Conservation (phyloP, 2,329 filamentous ascomycete genomes). For the Diaporthe nobilis region DNA sequence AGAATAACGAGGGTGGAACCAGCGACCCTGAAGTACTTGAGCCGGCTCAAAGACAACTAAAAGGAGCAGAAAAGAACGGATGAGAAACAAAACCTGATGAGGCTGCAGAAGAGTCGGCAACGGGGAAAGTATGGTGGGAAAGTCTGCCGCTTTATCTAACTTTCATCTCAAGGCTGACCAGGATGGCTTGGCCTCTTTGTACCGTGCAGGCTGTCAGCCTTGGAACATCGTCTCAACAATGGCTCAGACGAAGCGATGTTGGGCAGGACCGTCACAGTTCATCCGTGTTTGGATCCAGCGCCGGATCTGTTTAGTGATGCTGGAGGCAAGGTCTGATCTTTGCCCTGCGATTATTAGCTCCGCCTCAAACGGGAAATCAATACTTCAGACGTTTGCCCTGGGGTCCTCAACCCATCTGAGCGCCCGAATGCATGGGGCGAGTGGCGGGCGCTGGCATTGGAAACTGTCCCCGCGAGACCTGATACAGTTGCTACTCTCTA, state of each 20-base stretch:
- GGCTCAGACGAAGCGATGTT: slow-evolving; percentile 27
- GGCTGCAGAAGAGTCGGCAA: not conserved
- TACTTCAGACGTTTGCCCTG: slow-evolving; percentile 14
- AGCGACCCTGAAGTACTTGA: slow-evolving; percentile 26
- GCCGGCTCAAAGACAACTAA: slow-evolving; percentile 8
- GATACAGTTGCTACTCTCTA: slow-evolving; percentile 14
- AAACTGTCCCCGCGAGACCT: slow-evolving; percentile 10
- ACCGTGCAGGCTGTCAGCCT: not conserved
- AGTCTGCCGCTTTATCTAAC: slow-evolving; percentile 20
- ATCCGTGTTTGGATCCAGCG: slow-evolving; percentile 18
- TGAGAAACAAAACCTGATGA: slow-evolving; percentile 24
- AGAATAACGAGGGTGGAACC: slow-evolving; percentile 23
- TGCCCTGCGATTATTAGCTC: slow-evolving; percentile 3
- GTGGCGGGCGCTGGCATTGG: not conserved
- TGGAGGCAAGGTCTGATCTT: slow-evolving; percentile 2
- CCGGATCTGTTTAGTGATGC: slow-evolving; percentile 19
- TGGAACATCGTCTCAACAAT: slow-evolving; percentile 22
- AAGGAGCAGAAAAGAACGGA: slow-evolving; percentile 14
- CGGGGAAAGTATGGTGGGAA: slow-evolving; percentile 9
- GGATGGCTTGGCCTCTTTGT: slow-evolving; percentile 7
- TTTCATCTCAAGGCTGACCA: slow-evolving; percentile 29
- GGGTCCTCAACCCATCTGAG: not conserved
- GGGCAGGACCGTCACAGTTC: slow-evolving; percentile 22
- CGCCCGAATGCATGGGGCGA: not conserved
- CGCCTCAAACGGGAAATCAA: slow-evolving; percentile 15